Conservation (phyloP, 495 filamentous ascomycete genomes). For the Penicillium canescens region DNA sequence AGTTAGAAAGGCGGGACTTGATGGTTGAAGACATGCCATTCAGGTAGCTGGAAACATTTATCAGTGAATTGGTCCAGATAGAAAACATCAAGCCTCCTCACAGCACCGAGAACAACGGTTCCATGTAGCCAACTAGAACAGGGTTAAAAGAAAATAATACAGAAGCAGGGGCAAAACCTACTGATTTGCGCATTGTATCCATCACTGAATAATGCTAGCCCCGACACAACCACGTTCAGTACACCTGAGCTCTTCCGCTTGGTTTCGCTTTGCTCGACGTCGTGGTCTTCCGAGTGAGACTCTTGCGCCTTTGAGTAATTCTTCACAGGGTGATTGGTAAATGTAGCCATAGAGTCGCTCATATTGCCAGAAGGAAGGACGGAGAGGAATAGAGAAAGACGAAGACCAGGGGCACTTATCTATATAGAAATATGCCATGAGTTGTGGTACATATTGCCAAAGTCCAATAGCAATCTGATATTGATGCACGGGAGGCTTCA, state of each 20-base stretch:
- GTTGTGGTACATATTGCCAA: no score
- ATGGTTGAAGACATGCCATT: slow-evolving; percentile 33
- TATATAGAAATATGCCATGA: neutral
- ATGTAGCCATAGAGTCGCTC: slow-evolving; percentile 12
- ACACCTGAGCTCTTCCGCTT: slow-evolving; percentile 16
- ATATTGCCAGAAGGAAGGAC: neutral
- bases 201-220: slow-evolving; percentile 42
- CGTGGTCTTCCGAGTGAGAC: slow-evolving; percentile 5
- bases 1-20: slow-evolving; percentile 34
- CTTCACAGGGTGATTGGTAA: slow-evolving; percentile 15
- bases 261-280: slow-evolving; percentile 9
- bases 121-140: slow-evolving; percentile 39
- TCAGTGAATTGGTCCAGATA: neutral
- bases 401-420: neutral
- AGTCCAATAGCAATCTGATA: neutral
- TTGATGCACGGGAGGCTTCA: neutral
- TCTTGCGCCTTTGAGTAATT: slow-evolving; percentile 9
- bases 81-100: slow-evolving; percentile 11
- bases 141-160: neutral
- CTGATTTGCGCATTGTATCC: slow-evolving; percentile 46
- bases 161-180: neutral
- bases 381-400: neutral
- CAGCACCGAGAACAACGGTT: slow-evolving; percentile 37
- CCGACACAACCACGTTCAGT: slow-evolving; percentile 36
- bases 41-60: slow-evolving; percentile 21